Conservation (phyloP, 2,329 filamentous ascomycete genomes). For the Trichoderma endophyticum region DNA sequence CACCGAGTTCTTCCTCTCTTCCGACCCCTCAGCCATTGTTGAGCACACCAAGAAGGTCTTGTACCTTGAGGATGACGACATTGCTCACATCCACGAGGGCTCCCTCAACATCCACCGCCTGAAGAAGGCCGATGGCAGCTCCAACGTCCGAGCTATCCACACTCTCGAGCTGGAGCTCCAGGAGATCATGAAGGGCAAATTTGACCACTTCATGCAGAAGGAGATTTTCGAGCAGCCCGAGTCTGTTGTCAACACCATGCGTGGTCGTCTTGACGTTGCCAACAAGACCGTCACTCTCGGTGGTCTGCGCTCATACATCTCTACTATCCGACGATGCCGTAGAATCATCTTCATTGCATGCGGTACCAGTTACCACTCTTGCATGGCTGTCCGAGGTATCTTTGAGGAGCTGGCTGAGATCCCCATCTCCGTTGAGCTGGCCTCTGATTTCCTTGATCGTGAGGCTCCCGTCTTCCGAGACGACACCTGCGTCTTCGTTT, state of each 20-base stretch:
- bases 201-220: slow-evolving; percentile 99
- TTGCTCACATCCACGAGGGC: slow-evolving; percentile 98
- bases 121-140: slow-evolving; percentile 93
- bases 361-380: slow-evolving; percentile 97
- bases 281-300: slow-evolving; percentile 96
- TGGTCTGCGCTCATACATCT: slow-evolving; percentile 93
- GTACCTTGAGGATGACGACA: slow-evolving; percentile 99
- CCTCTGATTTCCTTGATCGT: slow-evolving; percentile 96
- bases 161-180: slow-evolving; percentile 98
- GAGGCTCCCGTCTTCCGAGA: slow-evolving; percentile 98
- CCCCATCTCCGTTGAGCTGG: slow-evolving; percentile 92
- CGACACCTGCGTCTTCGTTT: slow-evolving; percentile 98
- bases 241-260: slow-evolving; percentile 99
- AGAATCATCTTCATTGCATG: slow-evolving; percentile 99
- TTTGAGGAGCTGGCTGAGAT: slow-evolving; percentile 99
- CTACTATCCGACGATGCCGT: slow-evolving; percentile 92
- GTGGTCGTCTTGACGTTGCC: slow-evolving; percentile 88
- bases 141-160: slow-evolving; percentile 96
- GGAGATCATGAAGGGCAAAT: slow-evolving; percentile 99
- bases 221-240: slow-evolving; percentile 99
- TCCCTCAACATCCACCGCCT: slow-evolving; percentile 98
- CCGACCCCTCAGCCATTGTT: slow-evolving; percentile 95
- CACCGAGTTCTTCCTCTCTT: slow-evolving; percentile 98
- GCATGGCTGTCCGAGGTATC: slow-evolving; percentile 97
- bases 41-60: slow-evolving; percentile 99